Evolutionary conservation across 345 rosid species (phyloP).

Genomic region (Citropsis articulata): DNA sequence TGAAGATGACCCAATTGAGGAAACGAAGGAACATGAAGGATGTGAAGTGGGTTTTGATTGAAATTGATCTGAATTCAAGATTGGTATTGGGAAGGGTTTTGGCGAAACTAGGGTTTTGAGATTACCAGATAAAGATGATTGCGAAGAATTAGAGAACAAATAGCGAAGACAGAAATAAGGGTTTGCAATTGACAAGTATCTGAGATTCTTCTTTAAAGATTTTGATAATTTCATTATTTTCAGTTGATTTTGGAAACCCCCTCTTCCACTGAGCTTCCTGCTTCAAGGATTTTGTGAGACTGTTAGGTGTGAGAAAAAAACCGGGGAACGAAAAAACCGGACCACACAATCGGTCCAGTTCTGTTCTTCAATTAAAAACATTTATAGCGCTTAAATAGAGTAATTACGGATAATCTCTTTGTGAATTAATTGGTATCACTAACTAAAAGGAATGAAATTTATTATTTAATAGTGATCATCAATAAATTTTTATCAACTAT

Average conservation of each 20-base stretch:
- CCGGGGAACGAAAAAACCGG: too few relatives aligned
- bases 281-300: too few relatives aligned
- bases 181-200: constrained; percentile 4
- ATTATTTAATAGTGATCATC: too few relatives aligned
- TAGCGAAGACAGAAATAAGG: not conserved
- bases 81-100: not conserved
- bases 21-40: not conserved
- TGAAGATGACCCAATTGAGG: constrained; percentile 1
- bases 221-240: constrained; percentile 10
- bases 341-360: too few relatives aligned
- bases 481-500: too few relatives aligned
- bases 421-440: too few relatives aligned
- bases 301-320: too few relatives aligned
- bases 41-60: not conserved
- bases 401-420: too few relatives aligned
- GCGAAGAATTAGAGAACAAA: not conserved
- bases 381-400: too few relatives aligned
- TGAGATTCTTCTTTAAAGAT: not conserved
- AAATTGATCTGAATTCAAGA: not conserved
- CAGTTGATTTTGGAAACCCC: not conserved
- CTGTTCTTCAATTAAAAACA: too few relatives aligned
- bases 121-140: not conserved
- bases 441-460: too few relatives aligned
- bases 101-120: constrained; percentile 3
- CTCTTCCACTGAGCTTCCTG: too few relatives aligned